A percentile compares a stretch with the other conserved stretches of the same genome.
Evolutionary conservation across 306 rosid species (phyloP).

Genomic region (Cucumis sativus): DNA sequence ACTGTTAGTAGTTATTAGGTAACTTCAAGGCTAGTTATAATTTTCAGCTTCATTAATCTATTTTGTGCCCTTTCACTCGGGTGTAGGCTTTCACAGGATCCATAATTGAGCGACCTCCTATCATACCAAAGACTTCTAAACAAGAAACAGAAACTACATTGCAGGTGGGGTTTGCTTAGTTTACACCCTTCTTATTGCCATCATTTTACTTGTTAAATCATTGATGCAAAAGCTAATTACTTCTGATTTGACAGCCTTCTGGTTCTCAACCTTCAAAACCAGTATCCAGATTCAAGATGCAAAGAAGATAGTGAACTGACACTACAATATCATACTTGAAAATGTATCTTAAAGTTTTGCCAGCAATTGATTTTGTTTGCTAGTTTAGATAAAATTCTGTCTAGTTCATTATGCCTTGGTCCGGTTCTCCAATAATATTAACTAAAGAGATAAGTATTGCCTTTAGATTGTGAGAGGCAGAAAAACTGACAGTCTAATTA

Average conservation of each 20-base stretch:
- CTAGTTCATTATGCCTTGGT: not conserved
- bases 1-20: not conserved
- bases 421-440: not conserved
- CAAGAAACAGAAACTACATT: constrained; percentile 28
- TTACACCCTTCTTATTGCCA: not conserved
- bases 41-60: not conserved
- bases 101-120: constrained; percentile 47
- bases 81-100: constrained; percentile 83
- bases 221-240: constrained; percentile 6
- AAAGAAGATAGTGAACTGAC: constrained; percentile 42
- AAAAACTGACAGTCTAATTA: not conserved
- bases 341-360: not conserved
- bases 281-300: constrained; percentile 87
- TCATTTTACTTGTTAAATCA: constrained; percentile 2
- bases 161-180: constrained; percentile 28
- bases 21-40: not conserved
- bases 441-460: not conserved
- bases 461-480: not conserved
- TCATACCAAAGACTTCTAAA: constrained; percentile 21
- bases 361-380: not conserved
- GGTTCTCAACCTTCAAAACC: constrained; percentile 59
- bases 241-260: constrained; percentile 27
- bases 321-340: not conserved
- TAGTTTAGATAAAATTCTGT: not conserved
- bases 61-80: not conserved